Percentiles rank a stretch among this genome's conserved stretches.
Conservation (phyloP, 192 early-diverging fungal species). For the Mycoemilia scoparia region DNA sequence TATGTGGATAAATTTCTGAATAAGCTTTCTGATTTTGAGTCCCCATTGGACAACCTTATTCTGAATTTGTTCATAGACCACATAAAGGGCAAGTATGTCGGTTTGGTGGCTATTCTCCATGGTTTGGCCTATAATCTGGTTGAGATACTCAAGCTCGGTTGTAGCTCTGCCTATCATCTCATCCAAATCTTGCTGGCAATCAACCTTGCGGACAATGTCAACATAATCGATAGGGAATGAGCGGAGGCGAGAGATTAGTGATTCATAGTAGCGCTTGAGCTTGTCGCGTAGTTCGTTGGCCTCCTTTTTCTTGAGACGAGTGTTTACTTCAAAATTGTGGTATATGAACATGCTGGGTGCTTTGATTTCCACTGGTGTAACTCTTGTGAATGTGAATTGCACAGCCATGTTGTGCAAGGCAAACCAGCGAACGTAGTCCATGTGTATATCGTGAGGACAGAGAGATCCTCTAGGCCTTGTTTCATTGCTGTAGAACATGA, state of each 20-base stretch:
- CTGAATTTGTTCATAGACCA: constrained; percentile 54
- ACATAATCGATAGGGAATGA: constrained; percentile 66
- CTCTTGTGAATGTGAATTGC: constrained; percentile 46
- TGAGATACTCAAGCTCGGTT: constrained; percentile 59
- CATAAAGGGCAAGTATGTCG: constrained; percentile 68
- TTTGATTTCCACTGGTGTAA: constrained; percentile 18
- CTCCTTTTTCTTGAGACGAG: constrained; percentile 58
- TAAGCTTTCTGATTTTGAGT: constrained; percentile 60
- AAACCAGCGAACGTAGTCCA: constrained; percentile 76
- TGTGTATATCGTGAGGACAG: constrained; percentile 69
- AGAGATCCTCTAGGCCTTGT: constrained; percentile 44
- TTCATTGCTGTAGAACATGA: constrained; percentile 63
- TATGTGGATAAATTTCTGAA: constrained; percentile 57
- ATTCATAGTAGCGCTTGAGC: constrained; percentile 73
- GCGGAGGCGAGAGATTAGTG: constrained; percentile 62
- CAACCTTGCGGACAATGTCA: constrained; percentile 42
- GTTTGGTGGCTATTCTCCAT: constrained; percentile 53
- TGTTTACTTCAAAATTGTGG: constrained; percentile 34
- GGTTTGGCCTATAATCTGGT: constrained; percentile 71
- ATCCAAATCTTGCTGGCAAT: constrained; percentile 48
- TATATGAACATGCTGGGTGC: constrained; percentile 19
- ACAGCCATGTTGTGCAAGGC: constrained; percentile 55
- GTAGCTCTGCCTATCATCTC: constrained; percentile 51
- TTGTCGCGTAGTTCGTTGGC: constrained; percentile 41
- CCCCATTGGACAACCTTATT: constrained; percentile 74